Base-by-base conservation (phyloP, 495 filamentous ascomycete species). In the Hypoxylon perforatum region DNA sequence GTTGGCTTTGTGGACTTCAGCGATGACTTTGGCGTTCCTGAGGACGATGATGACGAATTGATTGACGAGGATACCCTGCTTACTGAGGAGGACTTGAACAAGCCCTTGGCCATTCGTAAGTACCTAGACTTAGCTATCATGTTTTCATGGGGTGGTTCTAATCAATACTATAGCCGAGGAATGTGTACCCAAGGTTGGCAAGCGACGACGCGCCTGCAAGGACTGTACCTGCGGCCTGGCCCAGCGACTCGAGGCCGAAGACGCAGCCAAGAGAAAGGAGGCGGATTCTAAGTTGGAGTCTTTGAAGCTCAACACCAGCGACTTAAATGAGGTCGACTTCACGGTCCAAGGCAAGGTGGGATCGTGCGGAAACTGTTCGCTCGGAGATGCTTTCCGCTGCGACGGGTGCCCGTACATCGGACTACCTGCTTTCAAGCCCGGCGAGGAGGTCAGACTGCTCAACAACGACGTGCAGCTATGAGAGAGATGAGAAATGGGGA, bases 211-310 rank as follows among this genome's bases (percentile, higher is more conserved):
- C 54, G 93, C 95, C 57, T 99, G 95, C 82, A 98, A 98, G 79
- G 95, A 99, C 80, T 99, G 95, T 81, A 96, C 92, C 4, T 99
- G 95, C 72, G 95, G 96, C 38, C 84, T 99, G 3, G 90, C 91
- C 2, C 84, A 90, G 66, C 82, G 87, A 61, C 75, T 97, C 39
- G 91, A 91, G 64, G 91, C 88, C 6, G 92, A 97, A 77, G 93
- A 97, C 67, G 83, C 81, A 42, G 85, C 87, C 48, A 89, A 88
- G 59, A 85, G 91, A 8, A 77, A 81, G 28, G 81, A 84, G 55
- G 83, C 84, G 0, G 85, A 88, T 56, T 72, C 73, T 18, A 75
- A 77, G 21, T 76, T 85, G n/a, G 73, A 78, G 44, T 73, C 82
- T 21, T 73, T 93, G 48, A 97, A 97, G 81, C 82, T 98, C 49